Evolutionary conservation across 2,329 filamentous ascomycete species (phyloP).

Genomic region (Fusarium nanum): DNA sequence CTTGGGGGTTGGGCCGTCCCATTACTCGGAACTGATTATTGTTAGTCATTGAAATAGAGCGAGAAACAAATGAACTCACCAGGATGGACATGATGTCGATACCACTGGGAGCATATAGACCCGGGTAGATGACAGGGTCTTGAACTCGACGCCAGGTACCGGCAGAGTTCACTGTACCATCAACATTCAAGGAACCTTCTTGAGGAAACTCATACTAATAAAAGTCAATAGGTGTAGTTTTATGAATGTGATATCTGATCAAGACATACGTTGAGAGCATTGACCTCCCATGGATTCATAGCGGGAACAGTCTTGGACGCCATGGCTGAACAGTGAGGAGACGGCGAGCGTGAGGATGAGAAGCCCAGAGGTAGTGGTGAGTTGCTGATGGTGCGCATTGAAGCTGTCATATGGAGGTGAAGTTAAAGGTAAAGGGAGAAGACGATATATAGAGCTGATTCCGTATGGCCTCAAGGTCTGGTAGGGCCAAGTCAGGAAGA

Average conservation of each 20-base stretch:
- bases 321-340: constrained; percentile 27
- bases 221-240: constrained; percentile 16
- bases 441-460: constrained; percentile 25
- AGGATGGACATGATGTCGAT: constrained; percentile 68
- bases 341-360: constrained; percentile 13
- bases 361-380: constrained; percentile 21
- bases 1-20: constrained; percentile 76
- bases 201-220: constrained; percentile 45
- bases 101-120: constrained; percentile 66
- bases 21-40: constrained; percentile 68
- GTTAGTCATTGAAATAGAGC: constrained; percentile 10
- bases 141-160: constrained; percentile 46
- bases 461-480: not conserved
- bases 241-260: constrained; percentile 1
- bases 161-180: constrained; percentile 34
- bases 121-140: constrained; percentile 66
- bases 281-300: constrained; percentile 46
- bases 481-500: constrained; percentile 8
- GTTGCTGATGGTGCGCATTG: constrained; percentile 32
- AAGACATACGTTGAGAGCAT: constrained; percentile 41
- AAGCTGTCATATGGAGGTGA: constrained; percentile 22
- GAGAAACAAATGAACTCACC: constrained; percentile 49
- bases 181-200: constrained; percentile 35
- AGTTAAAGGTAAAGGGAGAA: not conserved
- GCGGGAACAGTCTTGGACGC: constrained; percentile 25